Evolutionary conservation across 768 basidiomycete species (phyloP), one percentile per base, ranked within the genome.

Genomic region (Cantharellus cinnabarinus): DNA sequence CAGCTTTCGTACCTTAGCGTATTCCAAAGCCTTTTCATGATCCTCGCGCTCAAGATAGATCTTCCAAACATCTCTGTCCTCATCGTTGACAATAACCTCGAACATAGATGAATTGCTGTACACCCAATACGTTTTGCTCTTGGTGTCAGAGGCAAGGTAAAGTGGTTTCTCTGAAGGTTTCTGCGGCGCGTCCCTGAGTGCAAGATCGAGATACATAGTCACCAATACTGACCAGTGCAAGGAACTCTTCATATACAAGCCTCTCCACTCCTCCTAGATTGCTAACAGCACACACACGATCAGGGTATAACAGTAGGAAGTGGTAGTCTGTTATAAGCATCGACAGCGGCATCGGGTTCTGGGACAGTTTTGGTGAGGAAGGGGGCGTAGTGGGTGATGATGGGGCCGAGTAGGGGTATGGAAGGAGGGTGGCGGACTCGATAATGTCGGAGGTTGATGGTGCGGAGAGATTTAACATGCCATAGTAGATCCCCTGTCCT

Each of bases 61-160:
- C 66, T 81, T 81, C 95, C 95, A 99, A 4, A 99, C 82, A 67
- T 97, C 88, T 5, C 93, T 79, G 66, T 87, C 86, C 71, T 99
- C 95, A 64, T 93, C 89, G 4, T 76, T 75, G 5, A 88, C 76
- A 3, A 83, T 79, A 35, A 99, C 71, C 66, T 99, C 95, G 65
- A 87, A 91, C 20, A 99, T 76, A 0, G 88, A 85, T 62, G 82
- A 80, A 63, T 88, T 82, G 0, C 93, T 93, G 67, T 83, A 93
- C 2, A 91, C 78, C 95, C 95, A 99, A 65, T 84, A 93, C 10
- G 94, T 98, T 69, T 80, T 82, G 4, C 85, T 79, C 2, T 88
- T 81, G 15, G 85, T 85, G 70, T 99, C 95, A 4, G 85, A 77
- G 3, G 83, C 79, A 40, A 97, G 71, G 0, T 84, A 88, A 38